These are phyloP conservation scores for Scleroderma citrinum DNA, from an alignment of 768 basidiomycete species.

Conservation along the genomic window DNA sequence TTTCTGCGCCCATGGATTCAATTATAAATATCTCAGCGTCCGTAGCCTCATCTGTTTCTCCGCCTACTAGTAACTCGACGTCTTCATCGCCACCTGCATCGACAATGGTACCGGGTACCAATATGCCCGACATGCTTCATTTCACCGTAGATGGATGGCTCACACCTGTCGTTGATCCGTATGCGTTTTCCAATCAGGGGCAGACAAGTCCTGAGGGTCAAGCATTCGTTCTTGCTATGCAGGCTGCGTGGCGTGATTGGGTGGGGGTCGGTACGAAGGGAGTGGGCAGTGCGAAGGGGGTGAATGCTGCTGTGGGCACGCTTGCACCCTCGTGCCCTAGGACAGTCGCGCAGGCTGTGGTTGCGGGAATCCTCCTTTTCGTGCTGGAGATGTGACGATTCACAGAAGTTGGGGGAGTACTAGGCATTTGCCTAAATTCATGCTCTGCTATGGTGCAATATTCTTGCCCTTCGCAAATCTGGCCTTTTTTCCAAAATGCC, in stretches of 20 bases:
- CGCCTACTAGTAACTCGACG: constrained; percentile 5
- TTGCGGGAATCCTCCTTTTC: not conserved
- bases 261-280: constrained; percentile 48
- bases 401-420: too few relatives aligned
- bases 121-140: constrained; percentile 34
- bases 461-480: too few relatives aligned
- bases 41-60: not conserved
- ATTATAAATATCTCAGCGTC: constrained; percentile 10
- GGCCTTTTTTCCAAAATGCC: too few relatives aligned
- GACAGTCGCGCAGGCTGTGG: not conserved
- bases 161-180: constrained; percentile 70
- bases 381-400: not conserved
- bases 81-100: constrained; percentile 9
- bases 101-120: constrained; percentile 3
- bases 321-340: too few relatives aligned
- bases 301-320: constrained; percentile 31
- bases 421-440: too few relatives aligned
- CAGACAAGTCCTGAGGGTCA: constrained; percentile 65
- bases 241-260: constrained; percentile 78
- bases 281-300: too few relatives aligned
- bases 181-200: constrained; percentile 43
- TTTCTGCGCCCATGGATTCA: constrained; percentile 22
- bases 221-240: constrained; percentile 72
- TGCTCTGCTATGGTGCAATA: too few relatives aligned
- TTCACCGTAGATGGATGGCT: constrained; percentile 62